phyloP scores from a whole-genome alignment of 148 eudicot genomes.

The Silene uniflora region DNA sequence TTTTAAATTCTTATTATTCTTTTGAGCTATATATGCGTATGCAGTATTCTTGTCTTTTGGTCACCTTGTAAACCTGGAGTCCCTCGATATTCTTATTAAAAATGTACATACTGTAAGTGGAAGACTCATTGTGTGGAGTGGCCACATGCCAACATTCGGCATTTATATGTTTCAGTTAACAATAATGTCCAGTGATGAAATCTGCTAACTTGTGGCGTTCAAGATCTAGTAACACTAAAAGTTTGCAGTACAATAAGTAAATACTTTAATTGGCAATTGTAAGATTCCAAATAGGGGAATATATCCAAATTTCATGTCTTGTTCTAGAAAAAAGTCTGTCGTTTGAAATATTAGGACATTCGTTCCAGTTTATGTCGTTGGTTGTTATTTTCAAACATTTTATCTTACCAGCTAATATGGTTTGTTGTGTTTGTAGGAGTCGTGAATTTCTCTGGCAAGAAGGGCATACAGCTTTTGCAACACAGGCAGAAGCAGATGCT shows the following conservation, averaged over 20 bases:
- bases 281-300: neutral
- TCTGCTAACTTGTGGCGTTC: neutral
- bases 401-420: neutral
- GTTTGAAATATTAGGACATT: neutral
- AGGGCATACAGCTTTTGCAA: constrained; percentile 96
- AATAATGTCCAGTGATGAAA: neutral
- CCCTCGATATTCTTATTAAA: neutral
- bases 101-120: neutral
- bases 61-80: neutral
- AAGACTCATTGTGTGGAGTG: too few relatives aligned
- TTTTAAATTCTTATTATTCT: neutral
- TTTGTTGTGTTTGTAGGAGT: constrained; percentile 54
- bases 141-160: neutral
- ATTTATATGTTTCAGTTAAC: neutral
- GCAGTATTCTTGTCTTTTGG: neutral
- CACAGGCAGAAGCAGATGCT: constrained; percentile 83
- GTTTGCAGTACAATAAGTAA: neutral
- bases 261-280: neutral
- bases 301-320: neutral
- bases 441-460: constrained; percentile 99
- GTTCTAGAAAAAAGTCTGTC: neutral
- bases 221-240: neutral
- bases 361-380: neutral
- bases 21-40: neutral
- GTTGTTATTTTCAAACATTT: neutral